These are phyloP conservation scores for Yarrowia sp. DNA, from an alignment of 805 yeast species.

Conservation along the genomic window DNA sequence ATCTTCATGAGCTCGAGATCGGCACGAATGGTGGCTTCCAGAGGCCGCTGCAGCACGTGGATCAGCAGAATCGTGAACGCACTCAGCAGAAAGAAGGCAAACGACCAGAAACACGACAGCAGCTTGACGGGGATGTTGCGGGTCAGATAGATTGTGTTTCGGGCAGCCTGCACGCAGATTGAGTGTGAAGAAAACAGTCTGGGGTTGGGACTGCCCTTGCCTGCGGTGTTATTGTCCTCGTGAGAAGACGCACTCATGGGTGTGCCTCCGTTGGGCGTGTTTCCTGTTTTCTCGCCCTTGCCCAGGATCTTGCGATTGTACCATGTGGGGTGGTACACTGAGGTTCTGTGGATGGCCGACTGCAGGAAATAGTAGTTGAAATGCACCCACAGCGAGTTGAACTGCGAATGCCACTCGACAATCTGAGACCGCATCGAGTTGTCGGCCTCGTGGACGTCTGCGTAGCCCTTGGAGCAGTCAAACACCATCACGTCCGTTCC, in stretches of 20 bases:
- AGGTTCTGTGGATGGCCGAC: constrained; percentile 42
- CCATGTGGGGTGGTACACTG: constrained; percentile 46
- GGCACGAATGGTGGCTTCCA: constrained; percentile 27
- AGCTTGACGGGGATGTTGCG: constrained; percentile 37
- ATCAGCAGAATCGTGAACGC: constrained; percentile 30
- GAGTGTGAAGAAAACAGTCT: constrained; percentile 42
- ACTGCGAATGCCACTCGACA: constrained; percentile 36
- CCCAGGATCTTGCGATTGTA: constrained; percentile 39
- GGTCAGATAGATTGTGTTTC: constrained; percentile 42
- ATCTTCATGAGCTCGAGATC: constrained; percentile 36
- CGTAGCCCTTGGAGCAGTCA: constrained; percentile 24
- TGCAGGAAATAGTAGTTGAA: constrained; percentile 43
- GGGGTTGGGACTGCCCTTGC: constrained; percentile 33
- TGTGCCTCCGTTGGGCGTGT: constrained; percentile 9
- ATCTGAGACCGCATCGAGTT: constrained; percentile 15
- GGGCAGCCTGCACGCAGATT: constrained; percentile 43
- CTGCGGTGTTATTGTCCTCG: constrained; percentile 2
- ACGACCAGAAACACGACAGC: constrained; percentile 30
- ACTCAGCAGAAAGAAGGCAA: constrained; percentile 26
- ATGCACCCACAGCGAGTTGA: constrained; percentile 41
- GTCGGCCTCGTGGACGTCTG: constrained; percentile 1
- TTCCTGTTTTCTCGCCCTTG: constrained; percentile 31
- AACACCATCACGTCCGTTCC: constrained; percentile 39
- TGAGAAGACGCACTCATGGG: constrained; percentile 8
- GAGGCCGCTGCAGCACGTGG: constrained; percentile 29